Evolutionary conservation across 1,284 basidiomycete genomes (phyloP).

Genomic region (Trametes versicolor): DNA sequence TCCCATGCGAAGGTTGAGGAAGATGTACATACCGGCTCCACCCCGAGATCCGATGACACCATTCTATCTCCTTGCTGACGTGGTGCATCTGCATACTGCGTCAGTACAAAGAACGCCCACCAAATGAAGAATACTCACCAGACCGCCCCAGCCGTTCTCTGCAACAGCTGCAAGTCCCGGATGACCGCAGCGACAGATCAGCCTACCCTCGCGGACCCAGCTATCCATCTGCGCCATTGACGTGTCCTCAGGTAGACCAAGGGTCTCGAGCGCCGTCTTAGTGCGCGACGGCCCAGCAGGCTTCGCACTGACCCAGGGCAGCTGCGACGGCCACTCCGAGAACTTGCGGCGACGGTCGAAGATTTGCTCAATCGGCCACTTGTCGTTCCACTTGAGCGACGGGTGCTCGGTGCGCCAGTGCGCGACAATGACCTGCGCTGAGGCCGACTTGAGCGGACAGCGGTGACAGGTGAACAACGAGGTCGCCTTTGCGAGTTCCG

Average conservation of each 20-base stretch:
- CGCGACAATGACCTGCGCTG: neutral
- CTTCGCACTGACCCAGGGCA: neutral
- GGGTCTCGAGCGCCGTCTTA: neutral
- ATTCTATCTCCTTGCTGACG: no score
- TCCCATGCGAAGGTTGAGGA: no score
- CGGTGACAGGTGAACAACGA: constrained; percentile 14
- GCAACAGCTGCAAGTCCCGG: no score
- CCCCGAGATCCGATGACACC: no score
- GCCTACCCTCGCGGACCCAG: neutral
- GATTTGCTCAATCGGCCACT: neutral
- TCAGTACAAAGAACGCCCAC: no score
- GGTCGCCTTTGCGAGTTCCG: constrained; percentile 2
- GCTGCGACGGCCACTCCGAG: no score
- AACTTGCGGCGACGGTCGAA: no score
- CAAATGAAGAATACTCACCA: no score
- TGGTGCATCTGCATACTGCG: no score
- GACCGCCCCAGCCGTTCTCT: no score
- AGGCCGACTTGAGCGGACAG: neutral
- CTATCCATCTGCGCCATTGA: constrained; percentile 6
- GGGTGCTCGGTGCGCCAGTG: constrained; percentile 19
- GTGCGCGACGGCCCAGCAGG: neutral
- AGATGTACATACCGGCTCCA: no score
- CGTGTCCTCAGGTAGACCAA: constrained; percentile 7
- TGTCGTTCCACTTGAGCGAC: constrained; percentile 15
- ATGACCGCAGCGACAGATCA: no score